Evolutionary conservation across 306 rosid genomes (phyloP), one percentile per base, ranked within the genome.

Genomic region (Rubus parviflorus): DNA sequence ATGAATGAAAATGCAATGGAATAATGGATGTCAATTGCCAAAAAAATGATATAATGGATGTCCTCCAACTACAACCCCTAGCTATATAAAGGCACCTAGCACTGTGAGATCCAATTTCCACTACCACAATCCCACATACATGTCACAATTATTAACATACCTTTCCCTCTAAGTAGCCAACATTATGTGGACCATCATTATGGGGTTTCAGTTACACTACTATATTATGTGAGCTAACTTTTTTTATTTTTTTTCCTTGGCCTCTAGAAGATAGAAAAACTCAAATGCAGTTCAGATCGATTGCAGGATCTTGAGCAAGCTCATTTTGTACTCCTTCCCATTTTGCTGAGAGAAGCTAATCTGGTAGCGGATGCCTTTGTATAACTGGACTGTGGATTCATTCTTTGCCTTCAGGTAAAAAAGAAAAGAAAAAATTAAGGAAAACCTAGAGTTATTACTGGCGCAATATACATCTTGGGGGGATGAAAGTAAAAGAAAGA

Each of bases 111-210:
- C 23, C 54, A 22, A 11, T 14, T 43, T 11, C 68, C 68, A 73
- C 77, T 57, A 57, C 35, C 43, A 54, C 19, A 72, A 38, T n/a
- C 63, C 63, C 38, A 7, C 9, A 56, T 14, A 45, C 52, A 20
- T 72, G 49, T 53, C 63, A 35, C 75, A 72, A 72, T 72, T 72
- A 72, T 37, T 71, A n/a, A 9, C 42, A 35, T 0, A 35, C 46
- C 47, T 48, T 70, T 16, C 4, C 60, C 8, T 15, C 0, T 35
- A 37, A 53, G 20, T 37, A 52, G 12, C 63, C 43, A 70, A 71
- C 61, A 10, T 16, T 23, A 25, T 71, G 10, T 66, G 8, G 51
- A 66, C 25, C 51, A 38, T 63, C 20, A 35, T 37, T 8, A 41
- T 65, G 30, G 30, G 48, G 8, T 62, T 16, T 35, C n/a, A 35